phyloP scores from a whole-genome alignment of 2,329 filamentous ascomycete species.

The Ceratocystis cubensis region DNA sequence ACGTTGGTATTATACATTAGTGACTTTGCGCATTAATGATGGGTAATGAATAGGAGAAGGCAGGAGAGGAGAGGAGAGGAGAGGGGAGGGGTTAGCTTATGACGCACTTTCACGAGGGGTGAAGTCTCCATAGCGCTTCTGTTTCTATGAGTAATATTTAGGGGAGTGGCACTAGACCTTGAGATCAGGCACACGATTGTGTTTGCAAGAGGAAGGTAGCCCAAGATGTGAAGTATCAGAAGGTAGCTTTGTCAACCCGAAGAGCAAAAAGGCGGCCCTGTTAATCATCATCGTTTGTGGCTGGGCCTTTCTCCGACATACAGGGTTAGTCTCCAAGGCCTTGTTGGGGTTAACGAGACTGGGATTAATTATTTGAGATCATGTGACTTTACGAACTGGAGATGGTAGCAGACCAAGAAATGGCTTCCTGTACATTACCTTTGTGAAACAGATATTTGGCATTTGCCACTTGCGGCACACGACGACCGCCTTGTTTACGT shows the following conservation, averaged over 20 bases:
- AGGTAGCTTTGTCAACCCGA: too few relatives aligned
- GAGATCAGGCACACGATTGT: not conserved
- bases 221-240: not conserved
- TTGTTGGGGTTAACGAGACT: not conserved
- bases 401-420: not conserved
- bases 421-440: not conserved
- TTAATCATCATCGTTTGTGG: not conserved
- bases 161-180: too few relatives aligned
- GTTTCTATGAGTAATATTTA: not conserved
- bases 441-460: not conserved
- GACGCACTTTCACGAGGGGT: conserved; percentile 49
- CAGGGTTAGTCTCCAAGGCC: not conserved
- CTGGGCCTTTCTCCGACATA: not conserved
- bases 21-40: not conserved
- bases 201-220: not conserved
- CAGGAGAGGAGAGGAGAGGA: not conserved
- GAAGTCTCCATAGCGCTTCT: conserved; percentile 50
- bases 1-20: not conserved
- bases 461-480: not conserved
- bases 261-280: not conserved
- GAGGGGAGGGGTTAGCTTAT: conserved; percentile 7
- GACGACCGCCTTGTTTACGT: not conserved
- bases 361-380: not conserved
- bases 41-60: not conserved
- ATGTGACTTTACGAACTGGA: not conserved